Evolutionary conservation across 2,329 filamentous ascomycete genomes (phyloP).

Genomic region (Ceratocystis huliohia): DNA sequence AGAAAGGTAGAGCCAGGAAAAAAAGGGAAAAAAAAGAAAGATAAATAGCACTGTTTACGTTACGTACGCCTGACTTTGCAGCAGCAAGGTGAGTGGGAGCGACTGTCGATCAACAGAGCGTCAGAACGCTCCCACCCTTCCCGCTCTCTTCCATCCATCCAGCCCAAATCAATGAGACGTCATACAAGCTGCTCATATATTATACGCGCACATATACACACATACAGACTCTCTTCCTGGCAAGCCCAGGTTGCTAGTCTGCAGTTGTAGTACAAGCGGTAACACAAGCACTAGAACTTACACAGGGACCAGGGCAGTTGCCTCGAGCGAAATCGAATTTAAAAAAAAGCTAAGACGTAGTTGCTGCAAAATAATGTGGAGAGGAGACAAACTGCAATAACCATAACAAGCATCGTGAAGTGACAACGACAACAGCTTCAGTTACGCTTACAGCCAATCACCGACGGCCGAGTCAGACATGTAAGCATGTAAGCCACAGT

Average conservation of each 20-base stretch:
- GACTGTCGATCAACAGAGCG: too few species aligned
- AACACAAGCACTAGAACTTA: neutral
- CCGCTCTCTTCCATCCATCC: too few species aligned
- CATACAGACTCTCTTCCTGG: too few species aligned
- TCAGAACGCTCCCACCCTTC: too few species aligned
- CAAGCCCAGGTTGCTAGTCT: too few species aligned
- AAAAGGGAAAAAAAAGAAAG: too few species aligned
- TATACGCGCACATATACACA: too few species aligned
- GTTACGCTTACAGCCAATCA: neutral
- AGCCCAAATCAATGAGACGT: too few species aligned
- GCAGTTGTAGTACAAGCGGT: slow-evolving; percentile 2
- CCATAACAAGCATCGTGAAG: too few species aligned
- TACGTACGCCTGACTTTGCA: neutral
- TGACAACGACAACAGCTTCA: too few species aligned
- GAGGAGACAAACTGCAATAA: neutral
- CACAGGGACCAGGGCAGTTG: slow-evolving; percentile 10
- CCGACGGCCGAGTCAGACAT: neutral
- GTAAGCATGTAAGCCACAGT: too few species aligned
- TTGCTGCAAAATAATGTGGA: neutral
- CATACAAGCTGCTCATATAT: too few species aligned
- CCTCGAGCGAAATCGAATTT: neutral
- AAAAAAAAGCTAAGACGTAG: neutral
- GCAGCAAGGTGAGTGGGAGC: neutral
- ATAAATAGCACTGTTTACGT: neutral
- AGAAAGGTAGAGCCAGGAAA: neutral